phyloP scores from a whole-genome alignment of 208 protist genomes.

The Acanthamoeba comandoni region DNA sequence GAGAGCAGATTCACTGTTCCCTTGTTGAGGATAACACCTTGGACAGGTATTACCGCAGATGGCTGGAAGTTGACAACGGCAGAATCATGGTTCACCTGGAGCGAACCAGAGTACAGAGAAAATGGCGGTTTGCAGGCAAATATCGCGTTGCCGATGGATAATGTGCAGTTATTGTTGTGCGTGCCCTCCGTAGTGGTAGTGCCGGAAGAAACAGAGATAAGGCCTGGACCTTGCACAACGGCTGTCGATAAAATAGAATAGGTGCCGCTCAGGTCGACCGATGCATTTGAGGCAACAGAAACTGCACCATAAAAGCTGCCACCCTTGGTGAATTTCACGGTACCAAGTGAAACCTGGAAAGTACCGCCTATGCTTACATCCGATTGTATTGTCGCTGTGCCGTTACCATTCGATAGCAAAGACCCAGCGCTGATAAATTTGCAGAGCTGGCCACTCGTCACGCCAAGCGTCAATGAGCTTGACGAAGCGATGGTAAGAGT shows the following conservation, averaged over 20 bases:
- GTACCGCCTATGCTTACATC: background rate
- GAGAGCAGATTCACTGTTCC: conserved; percentile 13
- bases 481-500: conserved; percentile 41
- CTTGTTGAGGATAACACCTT: conserved; percentile 1
- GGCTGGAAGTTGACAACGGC: background rate
- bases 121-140: background rate
- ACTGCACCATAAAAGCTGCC: conserved; percentile 18
- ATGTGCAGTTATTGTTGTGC: background rate
- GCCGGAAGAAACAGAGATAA: conserved; percentile 53
- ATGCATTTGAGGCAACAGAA: background rate
- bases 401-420: too few relatives aligned
- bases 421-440: too few relatives aligned
- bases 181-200: conserved; percentile 45
- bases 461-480: background rate
- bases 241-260: conserved; percentile 5
- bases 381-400: conserved; percentile 39
- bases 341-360: conserved; percentile 36
- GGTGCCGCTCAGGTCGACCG: conserved; percentile 35
- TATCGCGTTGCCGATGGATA: conserved; percentile 5
- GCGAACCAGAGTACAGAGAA: background rate
- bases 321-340: conserved; percentile 43
- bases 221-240: conserved; percentile 40
- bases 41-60: too few relatives aligned
- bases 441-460: too few relatives aligned
- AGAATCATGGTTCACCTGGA: conserved; percentile 23